Evolutionary conservation across 2,329 filamentous ascomycete genomes (phyloP).

Genomic region (Sporothrix mexicana): DNA sequence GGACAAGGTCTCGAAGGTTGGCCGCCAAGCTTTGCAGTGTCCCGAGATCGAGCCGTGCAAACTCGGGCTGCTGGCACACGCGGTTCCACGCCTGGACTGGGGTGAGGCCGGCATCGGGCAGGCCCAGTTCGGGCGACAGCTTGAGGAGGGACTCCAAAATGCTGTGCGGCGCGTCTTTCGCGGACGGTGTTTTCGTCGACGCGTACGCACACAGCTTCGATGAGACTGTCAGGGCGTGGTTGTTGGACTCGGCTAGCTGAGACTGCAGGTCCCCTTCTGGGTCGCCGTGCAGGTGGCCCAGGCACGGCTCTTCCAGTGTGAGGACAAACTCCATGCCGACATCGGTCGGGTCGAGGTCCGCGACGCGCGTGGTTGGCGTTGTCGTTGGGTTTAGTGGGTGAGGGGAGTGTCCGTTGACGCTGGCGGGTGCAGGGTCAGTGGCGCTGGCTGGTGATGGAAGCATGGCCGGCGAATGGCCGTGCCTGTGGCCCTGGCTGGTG

Average conservation of each 20-base stretch:
- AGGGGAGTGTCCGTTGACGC: neutral
- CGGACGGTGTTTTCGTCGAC: neutral
- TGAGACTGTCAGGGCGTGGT: slow-evolving; percentile 32
- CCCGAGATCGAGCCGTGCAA: slow-evolving; percentile 3
- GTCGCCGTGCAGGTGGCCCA: slow-evolving; percentile 27
- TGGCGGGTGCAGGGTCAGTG: neutral
- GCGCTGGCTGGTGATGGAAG: neutral
- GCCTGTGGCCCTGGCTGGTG: neutral
- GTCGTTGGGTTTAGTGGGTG: neutral
- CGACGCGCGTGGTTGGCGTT: neutral
- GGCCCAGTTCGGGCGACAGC: slow-evolving; percentile 25
- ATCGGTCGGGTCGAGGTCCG: slow-evolving; percentile 29
- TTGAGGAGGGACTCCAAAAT: slow-evolving; percentile 30
- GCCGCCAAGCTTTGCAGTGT: slow-evolving; percentile 21
- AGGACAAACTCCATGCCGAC: slow-evolving; percentile 35
- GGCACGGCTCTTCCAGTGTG: slow-evolving; percentile 33
- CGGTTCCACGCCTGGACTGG: slow-evolving; percentile 34
- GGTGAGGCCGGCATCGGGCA: slow-evolving; percentile 28
- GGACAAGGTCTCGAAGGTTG: slow-evolving; percentile 19
- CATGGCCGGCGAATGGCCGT: neutral
- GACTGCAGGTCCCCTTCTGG: neutral
- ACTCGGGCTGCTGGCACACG: slow-evolving; percentile 29
- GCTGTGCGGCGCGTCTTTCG: neutral
- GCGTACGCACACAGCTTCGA: slow-evolving; percentile 11
- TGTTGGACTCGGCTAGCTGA: slow-evolving; percentile 3